Base-by-base conservation (phyloP, 2,329 filamentous ascomycete species). In the Catunica adiposa region DNA sequence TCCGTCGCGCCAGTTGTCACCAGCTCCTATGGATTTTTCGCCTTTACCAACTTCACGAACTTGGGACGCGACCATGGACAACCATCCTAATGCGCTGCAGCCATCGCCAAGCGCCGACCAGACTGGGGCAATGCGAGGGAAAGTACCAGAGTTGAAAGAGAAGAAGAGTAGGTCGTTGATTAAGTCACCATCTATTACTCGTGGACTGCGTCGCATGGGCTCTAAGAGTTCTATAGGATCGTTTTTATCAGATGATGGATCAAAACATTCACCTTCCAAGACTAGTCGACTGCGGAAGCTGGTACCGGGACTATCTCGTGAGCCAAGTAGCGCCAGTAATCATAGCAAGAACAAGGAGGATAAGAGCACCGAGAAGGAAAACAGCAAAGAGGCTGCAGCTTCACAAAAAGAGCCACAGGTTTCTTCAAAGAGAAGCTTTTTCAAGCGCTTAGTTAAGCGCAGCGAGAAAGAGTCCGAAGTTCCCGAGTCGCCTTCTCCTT, bases 161-260 rank as follows among this genome's bases (percentile, higher is more conserved):
- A 58, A 58, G 31, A 56, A 54, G 8, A 50, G 40, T n/a, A 55
- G 46, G 25, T 55, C 34, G 47, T 38, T 58, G 29, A 44, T 54
- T 3, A 58, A 50, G 31, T 55, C 56, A 2, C 53, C 53, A 3
- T 58, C 56, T 8, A 48, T 58, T 34, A 58, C 53, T 3, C 56
- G 56, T n/a, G 56, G 56, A 15, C 22, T 58, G 31, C 54, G 50
- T 29, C 53, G 56, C 34, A 55, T 44, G 23, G 56, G 56, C 46
- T 58, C 56, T 55, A 55, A 55, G 50, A 55, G 53, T 25, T 58
- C 56, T n/a, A 55, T 58, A 11, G 48, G 34, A 23, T 58, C 56
- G 3, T 53, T 58, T 40, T 15, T 58, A 4, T 58, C 56, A 8
- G 53, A 58, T 26, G 56, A 58, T 22, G 56, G 53, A 3, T 22